phyloP scores from a whole-genome alignment of 768 basidiomycete genomes.

The Rossbeevera mucosa region DNA sequence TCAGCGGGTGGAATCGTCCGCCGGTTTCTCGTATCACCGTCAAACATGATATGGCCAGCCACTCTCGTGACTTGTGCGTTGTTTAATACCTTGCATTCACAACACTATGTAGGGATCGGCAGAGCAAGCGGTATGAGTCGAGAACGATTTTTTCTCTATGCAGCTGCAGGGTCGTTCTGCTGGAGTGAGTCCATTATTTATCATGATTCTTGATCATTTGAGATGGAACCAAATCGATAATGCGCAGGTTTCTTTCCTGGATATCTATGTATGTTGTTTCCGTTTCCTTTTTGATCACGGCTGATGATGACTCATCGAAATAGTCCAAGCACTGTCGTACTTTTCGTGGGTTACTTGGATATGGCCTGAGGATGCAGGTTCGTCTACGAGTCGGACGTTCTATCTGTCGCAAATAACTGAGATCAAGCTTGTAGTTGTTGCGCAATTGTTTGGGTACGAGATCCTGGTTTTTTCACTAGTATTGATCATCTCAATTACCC shows the following conservation, averaged over 20 bases:
- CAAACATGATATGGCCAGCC: conserved; percentile 66
- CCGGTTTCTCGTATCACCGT: conserved; percentile 65
- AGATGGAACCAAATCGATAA: conserved; percentile 9
- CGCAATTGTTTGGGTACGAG: conserved; percentile 45
- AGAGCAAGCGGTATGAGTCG: conserved; percentile 60
- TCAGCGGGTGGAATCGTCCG: conserved; percentile 73
- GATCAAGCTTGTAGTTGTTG: conserved; percentile 31
- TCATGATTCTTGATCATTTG: not conserved
- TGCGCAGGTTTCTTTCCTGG: conserved; percentile 39
- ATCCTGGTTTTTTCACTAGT: not conserved
- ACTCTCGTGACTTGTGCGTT: conserved; percentile 70
- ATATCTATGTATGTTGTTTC: conserved; percentile 36
- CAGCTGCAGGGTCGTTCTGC: conserved; percentile 48
- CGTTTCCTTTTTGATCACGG: not conserved
- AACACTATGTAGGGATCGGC: conserved; percentile 60
- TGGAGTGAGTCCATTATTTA: conserved; percentile 49
- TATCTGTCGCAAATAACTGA: conserved; percentile 19
- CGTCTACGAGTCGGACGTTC: conserved; percentile 18
- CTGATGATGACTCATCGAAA: conserved; percentile 1
- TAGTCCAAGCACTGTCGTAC: conserved; percentile 47
- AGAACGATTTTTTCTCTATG: conserved; percentile 71
- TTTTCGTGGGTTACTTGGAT: conserved; percentile 61
- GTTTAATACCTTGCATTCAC: conserved; percentile 76
- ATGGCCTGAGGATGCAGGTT: conserved; percentile 43
- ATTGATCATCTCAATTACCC: not conserved